A percentile compares a stretch with the other conserved stretches of the same genome.
Conservation (phyloP, 1,284 basidiomycete genomes). For the Peniophora sp. region DNA sequence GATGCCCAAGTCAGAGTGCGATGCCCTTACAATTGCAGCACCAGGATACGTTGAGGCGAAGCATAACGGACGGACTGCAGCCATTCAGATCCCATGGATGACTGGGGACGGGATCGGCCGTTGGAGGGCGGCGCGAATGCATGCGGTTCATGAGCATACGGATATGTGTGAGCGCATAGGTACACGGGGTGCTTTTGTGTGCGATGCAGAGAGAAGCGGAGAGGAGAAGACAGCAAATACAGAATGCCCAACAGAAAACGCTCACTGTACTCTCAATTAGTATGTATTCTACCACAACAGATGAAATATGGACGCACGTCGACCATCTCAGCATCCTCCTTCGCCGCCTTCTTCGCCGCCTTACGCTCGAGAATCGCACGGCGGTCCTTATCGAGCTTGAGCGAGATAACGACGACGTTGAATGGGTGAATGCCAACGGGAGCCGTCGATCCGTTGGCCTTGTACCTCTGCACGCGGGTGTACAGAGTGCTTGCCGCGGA, state of each 20-base stretch:
- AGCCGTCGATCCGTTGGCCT: slow-evolving; percentile 92
- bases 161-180: slow-evolving; percentile 27
- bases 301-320: slow-evolving; percentile 50
- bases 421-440: slow-evolving; percentile 95
- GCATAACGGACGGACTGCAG: too few relatives aligned
- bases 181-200: slow-evolving; percentile 45
- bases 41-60: too few relatives aligned
- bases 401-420: slow-evolving; percentile 91
- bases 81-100: too few relatives aligned
- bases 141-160: too few relatives aligned
- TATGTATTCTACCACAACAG: too few relatives aligned
- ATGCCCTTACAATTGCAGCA: too few relatives aligned
- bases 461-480: slow-evolving; percentile 92
- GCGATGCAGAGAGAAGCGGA: slow-evolving; percentile 24
- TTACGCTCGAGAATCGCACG: slow-evolving; percentile 79
- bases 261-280: neutral
- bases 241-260: slow-evolving; percentile 18
- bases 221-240: slow-evolving; percentile 17
- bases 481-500: slow-evolving; percentile 89
- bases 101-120: too few relatives aligned
- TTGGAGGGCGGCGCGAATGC: too few relatives aligned
- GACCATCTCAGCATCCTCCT: slow-evolving; percentile 66
- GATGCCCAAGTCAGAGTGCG: too few relatives aligned
- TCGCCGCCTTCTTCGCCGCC: slow-evolving; percentile 52
- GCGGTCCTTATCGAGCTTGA: slow-evolving; percentile 88